phyloP scores from a whole-genome alignment of 2,329 filamentous ascomycete genomes.

The Bipolaris bicolor region DNA sequence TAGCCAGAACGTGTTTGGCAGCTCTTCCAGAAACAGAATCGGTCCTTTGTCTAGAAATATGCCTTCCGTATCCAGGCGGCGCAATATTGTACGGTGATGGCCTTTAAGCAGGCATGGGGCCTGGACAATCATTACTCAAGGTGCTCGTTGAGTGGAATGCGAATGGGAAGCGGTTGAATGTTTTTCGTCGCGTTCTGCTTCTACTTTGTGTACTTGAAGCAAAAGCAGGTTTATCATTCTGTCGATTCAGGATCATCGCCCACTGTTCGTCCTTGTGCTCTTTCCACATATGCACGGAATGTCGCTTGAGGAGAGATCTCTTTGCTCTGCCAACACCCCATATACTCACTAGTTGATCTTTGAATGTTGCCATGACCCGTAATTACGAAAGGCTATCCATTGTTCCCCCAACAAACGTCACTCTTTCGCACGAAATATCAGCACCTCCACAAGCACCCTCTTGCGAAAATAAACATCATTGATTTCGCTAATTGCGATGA shows the following conservation, averaged over 20 bases:
- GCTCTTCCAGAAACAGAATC: conserved; percentile 1
- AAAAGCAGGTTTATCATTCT: neutral
- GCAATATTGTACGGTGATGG: conserved; percentile 29
- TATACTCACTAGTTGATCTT: neutral
- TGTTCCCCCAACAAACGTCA: neutral
- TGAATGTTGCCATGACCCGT: neutral
- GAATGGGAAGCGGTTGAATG: neutral
- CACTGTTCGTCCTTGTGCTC: neutral
- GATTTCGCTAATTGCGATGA: neutral
- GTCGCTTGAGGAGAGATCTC: neutral
- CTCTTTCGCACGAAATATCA: neutral
- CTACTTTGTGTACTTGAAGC: neutral
- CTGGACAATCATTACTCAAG: neutral
- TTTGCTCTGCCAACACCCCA: neutral
- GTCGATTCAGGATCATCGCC: neutral
- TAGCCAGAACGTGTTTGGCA: conserved; percentile 21
- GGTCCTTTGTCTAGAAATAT: conserved; percentile 10
- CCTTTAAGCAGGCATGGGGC: neutral
- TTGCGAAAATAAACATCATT: too few relatives aligned
- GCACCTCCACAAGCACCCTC: neutral
- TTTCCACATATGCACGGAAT: neutral
- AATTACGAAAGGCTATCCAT: neutral
- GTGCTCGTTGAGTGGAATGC: neutral
- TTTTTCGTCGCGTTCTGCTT: neutral
- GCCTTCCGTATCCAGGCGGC: conserved; percentile 22